Conservation (phyloP, 768 basidiomycete species). For the Lentinula boryana region DNA sequence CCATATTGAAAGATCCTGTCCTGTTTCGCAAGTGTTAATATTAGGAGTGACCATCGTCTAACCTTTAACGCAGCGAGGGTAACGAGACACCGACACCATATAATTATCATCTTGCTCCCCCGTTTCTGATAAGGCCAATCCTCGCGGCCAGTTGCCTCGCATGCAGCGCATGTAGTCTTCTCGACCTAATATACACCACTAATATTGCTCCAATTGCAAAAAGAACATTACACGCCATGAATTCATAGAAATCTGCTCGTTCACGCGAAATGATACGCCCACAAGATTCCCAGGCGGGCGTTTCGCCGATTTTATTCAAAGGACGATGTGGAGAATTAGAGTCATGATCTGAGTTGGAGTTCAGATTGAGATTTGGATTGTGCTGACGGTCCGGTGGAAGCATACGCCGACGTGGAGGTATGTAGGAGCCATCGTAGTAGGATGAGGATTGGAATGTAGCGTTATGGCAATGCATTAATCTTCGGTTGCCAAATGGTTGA, state of each 20-base stretch:
- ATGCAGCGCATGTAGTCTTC: conserved; percentile 63
- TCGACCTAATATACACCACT: conserved; percentile 64
- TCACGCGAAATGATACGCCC: conserved; percentile 79
- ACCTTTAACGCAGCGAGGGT: background rate
- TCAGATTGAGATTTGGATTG: conserved; percentile 2
- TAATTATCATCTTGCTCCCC: conserved; percentile 14
- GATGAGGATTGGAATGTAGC: conserved; percentile 19
- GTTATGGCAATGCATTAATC: conserved; percentile 76
- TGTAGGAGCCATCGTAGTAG: conserved; percentile 10
- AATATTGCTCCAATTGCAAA: conserved; percentile 63
- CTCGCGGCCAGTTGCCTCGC: conserved; percentile 80
- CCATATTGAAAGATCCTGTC: no score
- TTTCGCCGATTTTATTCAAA: conserved; percentile 37
- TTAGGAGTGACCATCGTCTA: no score
- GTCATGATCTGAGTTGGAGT: background rate
- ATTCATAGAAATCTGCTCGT: conserved; percentile 86
- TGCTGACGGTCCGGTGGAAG: conserved; percentile 5
- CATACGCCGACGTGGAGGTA: conserved; percentile 2
- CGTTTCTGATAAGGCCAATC: conserved; percentile 64
- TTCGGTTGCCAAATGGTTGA: conserved; percentile 92
- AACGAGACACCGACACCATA: background rate
- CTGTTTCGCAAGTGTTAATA: background rate
- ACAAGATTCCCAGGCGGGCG: conserved; percentile 89
- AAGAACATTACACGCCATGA: conserved; percentile 75
- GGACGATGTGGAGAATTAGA: background rate